A percentile compares a stretch with the other conserved stretches of the same genome.
phyloP scores from a whole-genome alignment of 768 basidiomycete genomes.

The Naematelia aurantialba region DNA sequence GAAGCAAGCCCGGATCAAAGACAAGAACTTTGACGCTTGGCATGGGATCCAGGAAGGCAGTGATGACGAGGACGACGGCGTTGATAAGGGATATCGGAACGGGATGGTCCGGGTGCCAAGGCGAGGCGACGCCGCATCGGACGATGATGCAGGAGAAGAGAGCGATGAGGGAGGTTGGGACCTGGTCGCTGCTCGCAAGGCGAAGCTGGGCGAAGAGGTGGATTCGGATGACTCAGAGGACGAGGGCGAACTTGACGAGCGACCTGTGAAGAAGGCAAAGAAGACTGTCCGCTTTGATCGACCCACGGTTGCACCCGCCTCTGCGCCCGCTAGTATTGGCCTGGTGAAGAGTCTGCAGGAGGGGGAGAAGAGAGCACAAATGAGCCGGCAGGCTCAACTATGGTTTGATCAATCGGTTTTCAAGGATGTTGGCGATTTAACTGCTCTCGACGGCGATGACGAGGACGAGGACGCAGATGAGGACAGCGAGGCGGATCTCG shows the following conservation, averaged over 20 bases:
- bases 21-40: constrained; percentile 76
- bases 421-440: constrained; percentile 58
- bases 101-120: constrained; percentile 49
- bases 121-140: constrained; percentile 42
- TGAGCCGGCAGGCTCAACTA: constrained; percentile 61
- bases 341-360: constrained; percentile 57
- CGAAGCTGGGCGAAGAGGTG: constrained; percentile 39
- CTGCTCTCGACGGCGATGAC: constrained; percentile 51
- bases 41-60: constrained; percentile 58
- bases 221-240: constrained; percentile 55
- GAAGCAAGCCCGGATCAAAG: constrained; percentile 68
- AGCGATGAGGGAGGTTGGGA: constrained; percentile 53
- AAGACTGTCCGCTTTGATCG: constrained; percentile 17
- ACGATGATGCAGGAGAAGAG: constrained; percentile 58
- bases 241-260: constrained; percentile 49
- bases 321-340: constrained; percentile 18
- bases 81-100: constrained; percentile 55
- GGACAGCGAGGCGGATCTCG: constrained; percentile 39
- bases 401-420: constrained; percentile 97
- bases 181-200: constrained; percentile 40
- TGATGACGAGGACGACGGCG: constrained; percentile 48
- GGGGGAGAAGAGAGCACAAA: constrained; percentile 45
- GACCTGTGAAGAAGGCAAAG: constrained; percentile 35
- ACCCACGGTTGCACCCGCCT: background rate
- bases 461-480: constrained; percentile 53